Evolutionary conservation across 2,329 filamentous ascomycete genomes (phyloP), one percentile per base, ranked within the genome.

Genomic region (Escovopsis sp.): DNA sequence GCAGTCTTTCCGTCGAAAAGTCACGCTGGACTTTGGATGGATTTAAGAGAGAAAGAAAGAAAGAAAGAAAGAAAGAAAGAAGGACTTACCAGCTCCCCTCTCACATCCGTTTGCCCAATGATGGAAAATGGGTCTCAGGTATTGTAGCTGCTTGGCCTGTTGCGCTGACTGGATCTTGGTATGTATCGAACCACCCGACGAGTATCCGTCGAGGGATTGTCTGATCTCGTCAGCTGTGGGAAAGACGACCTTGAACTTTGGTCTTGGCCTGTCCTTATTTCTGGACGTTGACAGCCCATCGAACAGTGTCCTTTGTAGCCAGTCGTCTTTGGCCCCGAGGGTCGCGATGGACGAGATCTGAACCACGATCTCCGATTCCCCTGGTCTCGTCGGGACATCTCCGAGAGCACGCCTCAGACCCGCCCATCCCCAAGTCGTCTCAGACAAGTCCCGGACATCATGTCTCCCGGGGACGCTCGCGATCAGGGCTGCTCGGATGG

Each of bases 281-380:
- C 51, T 57, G 19, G 57, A 67, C 28, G 49, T 51, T 1, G 59
- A 55, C 3, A 79, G 51, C 1, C 71, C 56, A 10, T 61, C 60
- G 53, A 83, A 82, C 12, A 84, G 62, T 0, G 73, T 79, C 23
- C 75, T 69, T 40, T 71, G 72, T 0, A 94, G 64, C 86, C 86
- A 94, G 41, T 70, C 73, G 41, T 85, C 73, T 8, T 69, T 80
- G 26, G 69, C 65, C 0, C 83, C 84, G 0, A 94, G 66, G 0
- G 85, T 86, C 2, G 86, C 86, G 39, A 94, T 82, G 1, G 85
- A 93, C 0, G 86, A 93, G 35, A 89, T 65, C 59, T 91, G 77
- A 4, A 72, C 59, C 2, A 77, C 71, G 26, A 85, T 62, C 26
- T 74, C 67, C 1, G 69, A 55, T 26, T 58, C 44, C 7, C 59